Conservation (phyloP, 768 basidiomycete genomes). For the Boletus rex-veris region DNA sequence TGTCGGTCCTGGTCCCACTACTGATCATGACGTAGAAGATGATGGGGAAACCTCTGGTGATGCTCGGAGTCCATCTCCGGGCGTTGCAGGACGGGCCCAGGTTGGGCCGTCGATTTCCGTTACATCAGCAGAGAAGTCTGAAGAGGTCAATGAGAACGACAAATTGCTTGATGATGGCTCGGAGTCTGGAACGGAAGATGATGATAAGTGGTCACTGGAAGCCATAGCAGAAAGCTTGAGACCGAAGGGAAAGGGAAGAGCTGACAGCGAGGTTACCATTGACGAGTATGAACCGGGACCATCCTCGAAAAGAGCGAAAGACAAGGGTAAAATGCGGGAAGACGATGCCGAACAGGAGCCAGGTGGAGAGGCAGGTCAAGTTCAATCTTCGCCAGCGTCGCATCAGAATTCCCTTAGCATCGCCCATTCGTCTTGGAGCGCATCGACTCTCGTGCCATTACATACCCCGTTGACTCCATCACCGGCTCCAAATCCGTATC, state of each 20-base stretch:
- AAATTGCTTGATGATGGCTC: slow-evolving; percentile 1
- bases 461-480: not conserved
- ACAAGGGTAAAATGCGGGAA: slow-evolving; percentile 25
- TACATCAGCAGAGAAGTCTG: not conserved
- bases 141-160: not conserved
- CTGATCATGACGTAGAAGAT: not conserved
- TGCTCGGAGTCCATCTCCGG: not conserved
- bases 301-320: slow-evolving; percentile 8
- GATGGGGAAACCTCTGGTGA: not conserved
- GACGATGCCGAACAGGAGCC: slow-evolving; percentile 8
- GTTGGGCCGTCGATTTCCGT: not conserved
- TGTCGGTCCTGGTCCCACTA: not conserved
- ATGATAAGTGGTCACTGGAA: slow-evolving; percentile 21
- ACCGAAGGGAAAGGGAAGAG: slow-evolving; percentile 27
- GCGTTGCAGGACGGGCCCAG: not conserved
- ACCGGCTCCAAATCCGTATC: slow-evolving; percentile 54
- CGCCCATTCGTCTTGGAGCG: slow-evolving; percentile 6
- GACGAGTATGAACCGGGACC: slow-evolving; percentile 11
- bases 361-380: slow-evolving; percentile 7
- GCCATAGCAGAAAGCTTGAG: slow-evolving; percentile 16
- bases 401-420: slow-evolving; percentile 8
- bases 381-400: slow-evolving; percentile 6
- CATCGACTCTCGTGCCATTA: not conserved
- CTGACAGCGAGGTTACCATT: slow-evolving; percentile 9
- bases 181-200: slow-evolving; percentile 17